Conservation (phyloP, 306 rosid genomes). For the Ziziphus jujuba region DNA sequence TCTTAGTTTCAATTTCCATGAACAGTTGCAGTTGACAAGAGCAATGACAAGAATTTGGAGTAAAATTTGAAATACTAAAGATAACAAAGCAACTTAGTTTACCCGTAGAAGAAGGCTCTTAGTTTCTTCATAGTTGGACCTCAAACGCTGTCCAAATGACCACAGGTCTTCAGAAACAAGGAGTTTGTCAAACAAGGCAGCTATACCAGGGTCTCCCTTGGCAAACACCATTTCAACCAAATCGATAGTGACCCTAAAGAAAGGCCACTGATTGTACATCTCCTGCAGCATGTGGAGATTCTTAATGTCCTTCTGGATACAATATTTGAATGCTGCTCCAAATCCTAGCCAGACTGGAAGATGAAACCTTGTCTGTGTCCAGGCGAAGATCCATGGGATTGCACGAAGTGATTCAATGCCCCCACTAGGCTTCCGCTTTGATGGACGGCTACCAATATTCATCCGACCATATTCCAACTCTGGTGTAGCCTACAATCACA, state of each 20-base stretch:
- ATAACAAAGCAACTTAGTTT: conserved; percentile 6
- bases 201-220: conserved; percentile 91
- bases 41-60: no score
- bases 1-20: no score
- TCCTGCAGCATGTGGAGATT: conserved; percentile 78
- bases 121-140: conserved; percentile 75
- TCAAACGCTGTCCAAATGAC: conserved; percentile 74
- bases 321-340: conserved; percentile 69
- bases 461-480: conserved; percentile 97
- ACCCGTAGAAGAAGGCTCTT: conserved; percentile 79
- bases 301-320: conserved; percentile 63
- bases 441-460: conserved; percentile 97
- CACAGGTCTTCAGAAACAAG: conserved; percentile 82
- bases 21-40: no score
- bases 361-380: conserved; percentile 98
- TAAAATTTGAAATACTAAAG: no score
- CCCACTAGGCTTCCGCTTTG: conserved; percentile 95
- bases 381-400: conserved; percentile 98
- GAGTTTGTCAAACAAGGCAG: conserved; percentile 76
- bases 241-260: conserved; percentile 94
- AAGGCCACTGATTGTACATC: conserved; percentile 95
- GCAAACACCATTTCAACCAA: conserved; percentile 99
- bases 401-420: conserved; percentile 98
- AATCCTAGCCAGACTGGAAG: conserved; percentile 99
- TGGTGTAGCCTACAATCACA: conserved; percentile 75